phyloP scores from a whole-genome alignment of 2,329 filamentous ascomycete species.

The Alternaria gansuensis region DNA sequence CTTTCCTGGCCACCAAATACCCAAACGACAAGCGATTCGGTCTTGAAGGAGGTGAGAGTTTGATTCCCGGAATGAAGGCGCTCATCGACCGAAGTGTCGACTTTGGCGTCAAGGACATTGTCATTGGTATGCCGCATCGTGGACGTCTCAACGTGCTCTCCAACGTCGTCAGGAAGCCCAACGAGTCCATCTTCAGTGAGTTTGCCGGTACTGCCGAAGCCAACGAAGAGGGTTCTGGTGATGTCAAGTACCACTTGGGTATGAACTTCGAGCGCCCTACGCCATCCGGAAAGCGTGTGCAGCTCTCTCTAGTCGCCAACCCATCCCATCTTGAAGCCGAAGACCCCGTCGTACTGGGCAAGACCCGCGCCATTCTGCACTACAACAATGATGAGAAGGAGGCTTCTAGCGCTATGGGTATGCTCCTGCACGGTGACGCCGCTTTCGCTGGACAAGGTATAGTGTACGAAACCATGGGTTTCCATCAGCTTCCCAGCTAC shows the following conservation, averaged over 20 bases:
- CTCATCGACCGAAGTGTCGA: conserved; percentile 98
- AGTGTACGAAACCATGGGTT: conserved; percentile 98
- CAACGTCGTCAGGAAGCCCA: conserved; percentile 98
- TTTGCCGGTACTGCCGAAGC: conserved; percentile 89
- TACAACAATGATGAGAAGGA: conserved; percentile 97
- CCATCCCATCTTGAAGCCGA: conserved; percentile 98
- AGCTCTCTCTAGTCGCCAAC: conserved; percentile 97
- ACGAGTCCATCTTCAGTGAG: conserved; percentile 99
- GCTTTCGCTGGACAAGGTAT: conserved; percentile 96
- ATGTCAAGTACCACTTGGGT: conserved; percentile 99
- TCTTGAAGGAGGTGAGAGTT: conserved; percentile 93
- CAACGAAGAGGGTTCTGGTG: conserved; percentile 94
- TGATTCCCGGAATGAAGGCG: conserved; percentile 99
- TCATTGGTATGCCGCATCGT: conserved; percentile 99
- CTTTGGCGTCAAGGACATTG: conserved; percentile 98
- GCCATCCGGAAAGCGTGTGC: conserved; percentile 98
- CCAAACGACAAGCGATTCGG: conserved; percentile 99
- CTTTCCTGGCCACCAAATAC: conserved; percentile 95
- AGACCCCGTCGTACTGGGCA: conserved; percentile 95
- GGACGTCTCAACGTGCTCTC: conserved; percentile 96
- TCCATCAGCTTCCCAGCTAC: conserved; percentile 94
- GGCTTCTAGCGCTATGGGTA: conserved; percentile 90
- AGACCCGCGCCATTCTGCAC: conserved; percentile 97
- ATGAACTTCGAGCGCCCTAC: conserved; percentile 99
- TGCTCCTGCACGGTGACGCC: conserved; percentile 95